phyloP scores from a whole-genome alignment of 2,329 filamentous ascomycete genomes.

The Hypoxylon sp. region DNA sequence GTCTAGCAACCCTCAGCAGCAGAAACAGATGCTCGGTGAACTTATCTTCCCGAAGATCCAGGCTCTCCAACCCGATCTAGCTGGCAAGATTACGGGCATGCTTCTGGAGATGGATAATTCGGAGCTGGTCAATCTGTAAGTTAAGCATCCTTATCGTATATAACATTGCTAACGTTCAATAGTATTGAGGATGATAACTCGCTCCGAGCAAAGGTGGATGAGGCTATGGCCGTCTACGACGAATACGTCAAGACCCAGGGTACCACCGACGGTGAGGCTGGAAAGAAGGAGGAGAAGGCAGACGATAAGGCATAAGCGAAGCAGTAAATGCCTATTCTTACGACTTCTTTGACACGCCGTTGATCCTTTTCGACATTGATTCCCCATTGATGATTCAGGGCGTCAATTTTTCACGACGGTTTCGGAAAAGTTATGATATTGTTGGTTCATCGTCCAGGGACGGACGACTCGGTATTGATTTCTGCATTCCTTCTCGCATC shows the following conservation, averaged over 20 bases:
- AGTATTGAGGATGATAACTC: conserved; percentile 92
- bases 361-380: conserved; percentile 33
- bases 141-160: conserved; percentile 52
- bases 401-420: conserved; percentile 48
- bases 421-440: conserved; percentile 56
- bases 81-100: conserved; percentile 99
- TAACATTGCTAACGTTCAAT: conserved; percentile 51
- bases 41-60: conserved; percentile 99
- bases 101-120: conserved; percentile 98
- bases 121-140: conserved; percentile 96
- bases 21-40: conserved; percentile 99
- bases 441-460: conserved; percentile 39
- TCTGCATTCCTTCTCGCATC: conserved; percentile 52
- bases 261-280: conserved; percentile 54
- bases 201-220: conserved; percentile 95
- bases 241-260: conserved; percentile 95
- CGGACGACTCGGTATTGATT: conserved; percentile 50
- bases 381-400: conserved; percentile 38
- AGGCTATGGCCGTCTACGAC: conserved; percentile 97
- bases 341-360: conserved; percentile 31
- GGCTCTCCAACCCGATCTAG: conserved; percentile 92
- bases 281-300: conserved; percentile 67
- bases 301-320: conserved; percentile 67
- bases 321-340: conserved; percentile 19
- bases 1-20: conserved; percentile 74